A percentile compares a stretch with the other conserved stretches of the same genome.
Evolutionary conservation across 2,329 filamentous ascomycete species (phyloP).

Genomic region (Aplosporella prunicola): DNA sequence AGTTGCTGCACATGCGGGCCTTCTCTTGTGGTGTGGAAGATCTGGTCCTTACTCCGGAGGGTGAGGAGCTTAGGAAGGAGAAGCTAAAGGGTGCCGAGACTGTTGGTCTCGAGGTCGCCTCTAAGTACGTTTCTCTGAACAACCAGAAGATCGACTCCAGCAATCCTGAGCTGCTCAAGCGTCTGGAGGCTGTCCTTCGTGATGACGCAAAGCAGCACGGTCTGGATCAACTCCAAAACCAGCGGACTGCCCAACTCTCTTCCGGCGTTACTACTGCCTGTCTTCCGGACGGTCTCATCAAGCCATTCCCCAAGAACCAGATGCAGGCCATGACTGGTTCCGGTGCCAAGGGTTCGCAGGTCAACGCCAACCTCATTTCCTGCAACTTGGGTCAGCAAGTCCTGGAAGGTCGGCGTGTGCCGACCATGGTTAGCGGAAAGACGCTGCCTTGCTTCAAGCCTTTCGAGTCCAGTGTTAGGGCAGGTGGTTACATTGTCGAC

Average conservation of each 20-base stretch:
- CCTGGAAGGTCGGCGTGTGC: slow-evolving; percentile 87
- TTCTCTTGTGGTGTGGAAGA: slow-evolving; percentile 98
- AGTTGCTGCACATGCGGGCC: slow-evolving; percentile 83
- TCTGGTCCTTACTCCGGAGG: slow-evolving; percentile 70
- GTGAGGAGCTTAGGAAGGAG: slow-evolving; percentile 61
- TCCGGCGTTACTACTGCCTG: slow-evolving; percentile 68
- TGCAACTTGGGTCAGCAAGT: slow-evolving; percentile 97
- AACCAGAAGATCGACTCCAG: slow-evolving; percentile 51
- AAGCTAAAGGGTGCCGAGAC: slow-evolving; percentile 57
- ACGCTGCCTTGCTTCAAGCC: slow-evolving; percentile 88
- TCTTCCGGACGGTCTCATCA: slow-evolving; percentile 73
- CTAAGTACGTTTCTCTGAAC: slow-evolving; percentile 79
- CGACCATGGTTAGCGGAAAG: slow-evolving; percentile 96
- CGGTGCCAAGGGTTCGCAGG: slow-evolving; percentile 82
- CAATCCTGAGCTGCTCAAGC: slow-evolving; percentile 62
- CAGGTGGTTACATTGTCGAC: slow-evolving; percentile 87
- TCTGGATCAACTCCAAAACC: slow-evolving; percentile 80
- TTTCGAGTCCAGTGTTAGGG: slow-evolving; percentile 79
- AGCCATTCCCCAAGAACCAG: slow-evolving; percentile 91
- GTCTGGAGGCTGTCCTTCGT: slow-evolving; percentile 80
- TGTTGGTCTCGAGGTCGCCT: slow-evolving; percentile 69
- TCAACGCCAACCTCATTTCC: slow-evolving; percentile 96
- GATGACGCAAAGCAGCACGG: slow-evolving; percentile 86
- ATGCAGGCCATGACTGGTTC: slow-evolving; percentile 99
- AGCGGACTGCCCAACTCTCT: slow-evolving; percentile 59